phyloP scores from a whole-genome alignment of 2,329 filamentous ascomycete species.

The Cryphonectria radicalis region DNA sequence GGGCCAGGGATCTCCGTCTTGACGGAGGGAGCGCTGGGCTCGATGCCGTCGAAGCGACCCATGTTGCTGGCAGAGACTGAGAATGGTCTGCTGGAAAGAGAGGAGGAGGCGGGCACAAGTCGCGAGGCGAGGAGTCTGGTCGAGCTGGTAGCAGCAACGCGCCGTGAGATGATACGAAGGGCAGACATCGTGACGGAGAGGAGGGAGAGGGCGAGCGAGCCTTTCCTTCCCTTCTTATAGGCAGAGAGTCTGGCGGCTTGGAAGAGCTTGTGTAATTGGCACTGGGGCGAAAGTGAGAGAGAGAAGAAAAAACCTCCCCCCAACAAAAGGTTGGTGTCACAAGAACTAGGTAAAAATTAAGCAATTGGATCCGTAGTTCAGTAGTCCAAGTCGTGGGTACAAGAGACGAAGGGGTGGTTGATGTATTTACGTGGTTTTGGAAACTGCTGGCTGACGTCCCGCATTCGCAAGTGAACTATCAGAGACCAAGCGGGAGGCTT shows the following conservation, averaged over 20 bases:
- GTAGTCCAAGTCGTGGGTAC: conserved; percentile 21
- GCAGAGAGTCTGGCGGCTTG: background rate
- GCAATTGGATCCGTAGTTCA: conserved; percentile 25
- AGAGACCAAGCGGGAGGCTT: conserved; percentile 7
- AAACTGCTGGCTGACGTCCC: conserved; percentile 16
- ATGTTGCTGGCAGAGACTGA: conserved; percentile 32
- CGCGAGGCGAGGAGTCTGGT: conserved; percentile 25
- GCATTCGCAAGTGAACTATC: conserved; percentile 16
- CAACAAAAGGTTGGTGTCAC: conserved; percentile 17
- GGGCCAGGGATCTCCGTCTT: conserved; percentile 75
- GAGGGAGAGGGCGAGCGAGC: background rate
- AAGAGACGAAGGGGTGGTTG: conserved; percentile 9
- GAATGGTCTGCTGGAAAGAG: conserved; percentile 34
- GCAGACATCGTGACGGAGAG: conserved; percentile 24
- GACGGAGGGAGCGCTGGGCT: conserved; percentile 57
- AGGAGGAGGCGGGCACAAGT: conserved; percentile 24
- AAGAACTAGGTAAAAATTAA: conserved; percentile 25
- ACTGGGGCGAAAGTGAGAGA: background rate
- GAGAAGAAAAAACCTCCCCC: background rate
- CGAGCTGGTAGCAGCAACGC: conserved; percentile 21
- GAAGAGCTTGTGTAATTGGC: background rate
- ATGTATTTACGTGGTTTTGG: conserved; percentile 25
- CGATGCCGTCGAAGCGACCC: conserved; percentile 36
- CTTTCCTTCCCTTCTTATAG: conserved; percentile 18
- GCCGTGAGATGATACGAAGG: conserved; percentile 28